Evolutionary conservation across 306 rosid genomes (phyloP).

Genomic region (Bauhinia variegata): DNA sequence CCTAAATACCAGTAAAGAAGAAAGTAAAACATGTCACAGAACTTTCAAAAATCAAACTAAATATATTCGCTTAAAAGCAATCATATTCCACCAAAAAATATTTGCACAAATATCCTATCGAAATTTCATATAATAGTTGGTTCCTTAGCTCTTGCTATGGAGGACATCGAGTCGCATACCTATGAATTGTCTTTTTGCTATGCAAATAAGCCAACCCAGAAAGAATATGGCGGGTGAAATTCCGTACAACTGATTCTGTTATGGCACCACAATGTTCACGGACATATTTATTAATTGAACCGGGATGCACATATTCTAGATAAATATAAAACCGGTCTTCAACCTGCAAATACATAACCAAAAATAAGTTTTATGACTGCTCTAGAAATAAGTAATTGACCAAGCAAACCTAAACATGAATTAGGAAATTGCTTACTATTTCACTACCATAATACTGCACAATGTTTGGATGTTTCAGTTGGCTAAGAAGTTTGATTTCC

Average conservation of each 20-base stretch:
- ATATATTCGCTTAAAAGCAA: not conserved
- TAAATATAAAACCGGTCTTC: conserved; percentile 81
- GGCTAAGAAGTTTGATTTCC: conserved; percentile 94
- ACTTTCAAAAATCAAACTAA: not conserved
- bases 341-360: conserved; percentile 56
- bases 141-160: conserved; percentile 12
- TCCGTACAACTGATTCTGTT: conserved; percentile 90
- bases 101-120: conserved; percentile 8
- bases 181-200: conserved; percentile 82
- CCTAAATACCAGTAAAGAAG: conserved; percentile 44
- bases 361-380: conserved; percentile 15
- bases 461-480: conserved; percentile 85
- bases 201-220: conserved; percentile 95
- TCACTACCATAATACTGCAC: conserved; percentile 96
- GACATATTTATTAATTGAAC: conserved; percentile 87
- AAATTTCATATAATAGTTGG: conserved; percentile 21
- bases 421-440: conserved; percentile 62
- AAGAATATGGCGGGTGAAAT: conserved; percentile 92
- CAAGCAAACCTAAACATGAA: conserved; percentile 33
- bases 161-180: conserved; percentile 53
- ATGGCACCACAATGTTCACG: conserved; percentile 97
- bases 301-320: conserved; percentile 92
- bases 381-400: conserved; percentile 16
- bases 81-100: conserved; percentile 11
- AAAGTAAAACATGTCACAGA: not conserved